A percentile compares a stretch with the other conserved stretches of the same genome.
Evolutionary conservation across 345 rosid species (phyloP).

Genomic region (Eucalyptus brandiana): DNA sequence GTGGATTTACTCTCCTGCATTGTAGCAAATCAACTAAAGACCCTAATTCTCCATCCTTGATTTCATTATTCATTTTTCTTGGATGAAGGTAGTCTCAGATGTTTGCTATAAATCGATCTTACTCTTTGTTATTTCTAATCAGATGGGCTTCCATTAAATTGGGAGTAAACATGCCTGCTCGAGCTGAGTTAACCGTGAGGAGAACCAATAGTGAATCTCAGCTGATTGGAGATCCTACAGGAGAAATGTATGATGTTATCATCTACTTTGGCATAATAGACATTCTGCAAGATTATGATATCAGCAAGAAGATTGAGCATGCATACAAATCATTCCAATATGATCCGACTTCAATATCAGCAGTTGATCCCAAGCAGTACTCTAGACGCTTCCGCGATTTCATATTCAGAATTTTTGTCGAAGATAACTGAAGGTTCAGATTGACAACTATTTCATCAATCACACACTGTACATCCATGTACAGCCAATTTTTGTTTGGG

Average conservation of each 20-base stretch:
- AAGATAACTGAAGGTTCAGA: slow-evolving; percentile 39
- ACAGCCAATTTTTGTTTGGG: background rate
- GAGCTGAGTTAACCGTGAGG: slow-evolving; percentile 69
- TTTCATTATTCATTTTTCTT: background rate
- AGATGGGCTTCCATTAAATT: slow-evolving; percentile 62
- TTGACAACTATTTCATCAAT: background rate
- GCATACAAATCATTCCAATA: slow-evolving; percentile 93
- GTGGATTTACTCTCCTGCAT: background rate
- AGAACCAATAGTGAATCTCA: slow-evolving; percentile 45
- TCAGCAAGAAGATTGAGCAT: slow-evolving; percentile 97
- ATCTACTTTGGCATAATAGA: slow-evolving; percentile 85
- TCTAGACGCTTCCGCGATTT: slow-evolving; percentile 90
- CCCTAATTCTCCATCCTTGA: background rate
- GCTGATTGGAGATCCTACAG: slow-evolving; percentile 77
- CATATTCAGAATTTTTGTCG: slow-evolving; percentile 67
- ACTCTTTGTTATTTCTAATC: background rate
- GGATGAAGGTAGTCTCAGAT: background rate
- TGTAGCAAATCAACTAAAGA: background rate
- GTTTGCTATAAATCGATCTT: background rate
- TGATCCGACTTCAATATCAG: slow-evolving; percentile 89
- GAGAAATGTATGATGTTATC: slow-evolving; percentile 62
- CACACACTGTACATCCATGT: background rate
- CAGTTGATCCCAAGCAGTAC: slow-evolving; percentile 94
- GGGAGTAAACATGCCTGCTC: slow-evolving; percentile 73
- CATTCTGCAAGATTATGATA: slow-evolving; percentile 93